phyloP scores from a whole-genome alignment of 73 alveolate species.

The Uronychia setigera region DNA sequence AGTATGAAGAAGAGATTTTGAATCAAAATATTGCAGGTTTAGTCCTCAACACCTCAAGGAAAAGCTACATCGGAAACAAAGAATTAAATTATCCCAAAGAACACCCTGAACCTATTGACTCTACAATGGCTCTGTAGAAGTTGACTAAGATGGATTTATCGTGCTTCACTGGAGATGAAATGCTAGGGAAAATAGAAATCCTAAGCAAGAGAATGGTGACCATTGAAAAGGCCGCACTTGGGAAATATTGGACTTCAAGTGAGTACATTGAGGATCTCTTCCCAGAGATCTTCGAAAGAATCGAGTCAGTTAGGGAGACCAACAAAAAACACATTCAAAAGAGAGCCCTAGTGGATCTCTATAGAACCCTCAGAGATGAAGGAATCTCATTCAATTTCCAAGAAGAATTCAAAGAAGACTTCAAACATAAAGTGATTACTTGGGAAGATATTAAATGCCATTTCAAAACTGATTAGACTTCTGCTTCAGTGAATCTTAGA shows the following conservation, averaged over 20 bases:
- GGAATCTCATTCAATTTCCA: conserved; percentile 25
- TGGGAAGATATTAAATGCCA: no score
- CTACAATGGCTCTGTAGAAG: neutral
- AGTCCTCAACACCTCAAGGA: conserved; percentile 36
- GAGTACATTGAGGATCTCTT: conserved; percentile 15
- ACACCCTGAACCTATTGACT: neutral
- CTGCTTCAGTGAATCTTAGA: no score
- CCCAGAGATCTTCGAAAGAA: conserved; percentile 38
- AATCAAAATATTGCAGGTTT: conserved; percentile 36
- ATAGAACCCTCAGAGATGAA: conserved; percentile 28
- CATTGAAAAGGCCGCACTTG: conserved; percentile 25
- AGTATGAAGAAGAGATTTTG: conserved; percentile 48
- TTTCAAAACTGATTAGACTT: no score
- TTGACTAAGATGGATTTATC: neutral
- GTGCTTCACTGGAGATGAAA: neutral
- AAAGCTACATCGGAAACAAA: conserved; percentile 22
- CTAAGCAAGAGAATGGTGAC: neutral
- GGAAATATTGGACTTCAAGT: conserved; percentile 16
- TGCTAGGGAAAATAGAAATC: neutral
- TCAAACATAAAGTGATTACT: no score
- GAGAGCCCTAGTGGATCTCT: conserved; percentile 58
- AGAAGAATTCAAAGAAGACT: conserved; percentile 6
- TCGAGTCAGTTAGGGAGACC: conserved; percentile 35
- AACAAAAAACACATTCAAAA: conserved; percentile 40
- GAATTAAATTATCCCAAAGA: neutral